Evolutionary conservation across 768 basidiomycete species (phyloP).

Genomic region (Cystofilobasidium ferigula): DNA sequence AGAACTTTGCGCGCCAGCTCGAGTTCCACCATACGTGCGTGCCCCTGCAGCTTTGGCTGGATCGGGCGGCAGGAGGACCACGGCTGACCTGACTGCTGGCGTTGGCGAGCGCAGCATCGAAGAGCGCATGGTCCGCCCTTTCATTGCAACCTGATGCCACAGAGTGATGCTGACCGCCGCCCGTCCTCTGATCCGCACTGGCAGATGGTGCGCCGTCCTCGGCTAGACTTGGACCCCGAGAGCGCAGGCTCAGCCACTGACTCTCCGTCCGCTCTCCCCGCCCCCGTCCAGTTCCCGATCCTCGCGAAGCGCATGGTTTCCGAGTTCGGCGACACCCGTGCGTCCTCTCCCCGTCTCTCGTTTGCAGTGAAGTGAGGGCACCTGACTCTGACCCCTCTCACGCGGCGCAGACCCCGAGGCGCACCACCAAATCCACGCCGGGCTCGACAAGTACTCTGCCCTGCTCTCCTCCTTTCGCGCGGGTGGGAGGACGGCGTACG

Average conservation of each 20-base stretch:
- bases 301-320: neutral
- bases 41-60: no score
- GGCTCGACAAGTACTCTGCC: conserved; percentile 6
- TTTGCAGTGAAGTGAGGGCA: no score
- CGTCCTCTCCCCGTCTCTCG: neutral
- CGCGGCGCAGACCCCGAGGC: conserved; percentile 13
- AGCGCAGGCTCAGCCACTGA: no score
- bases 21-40: conserved; percentile 17
- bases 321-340: conserved; percentile 1
- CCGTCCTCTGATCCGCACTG: neutral
- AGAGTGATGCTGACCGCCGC: neutral
- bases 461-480: neutral
- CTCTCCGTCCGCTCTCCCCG: neutral
- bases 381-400: no score
- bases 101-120: neutral
- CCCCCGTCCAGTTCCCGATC: conserved; percentile 1
- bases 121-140: neutral
- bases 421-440: conserved; percentile 20
- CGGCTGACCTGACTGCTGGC: neutral
- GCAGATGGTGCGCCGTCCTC: neutral
- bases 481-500: conserved; percentile 2
- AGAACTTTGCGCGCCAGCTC: conserved; percentile 9
- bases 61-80: no score
- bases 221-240: neutral
- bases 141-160: neutral